Conservation (phyloP, 176 grass and related monocot species). For the Carex scoparia region DNA sequence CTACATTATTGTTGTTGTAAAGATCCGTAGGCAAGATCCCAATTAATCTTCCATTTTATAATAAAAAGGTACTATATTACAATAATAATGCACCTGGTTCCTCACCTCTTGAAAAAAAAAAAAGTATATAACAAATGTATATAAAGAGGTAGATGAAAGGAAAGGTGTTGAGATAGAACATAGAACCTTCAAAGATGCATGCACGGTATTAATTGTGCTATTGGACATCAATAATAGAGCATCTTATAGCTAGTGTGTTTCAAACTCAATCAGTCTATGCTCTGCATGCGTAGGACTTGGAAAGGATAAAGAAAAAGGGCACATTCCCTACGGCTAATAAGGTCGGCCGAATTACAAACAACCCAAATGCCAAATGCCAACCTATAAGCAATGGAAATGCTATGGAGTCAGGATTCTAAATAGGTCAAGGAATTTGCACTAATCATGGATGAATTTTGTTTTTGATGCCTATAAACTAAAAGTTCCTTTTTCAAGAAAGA, state of each 20-base stretch:
- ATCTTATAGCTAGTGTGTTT: neutral
- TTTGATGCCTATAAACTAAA: neutral
- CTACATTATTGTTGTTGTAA: neutral
- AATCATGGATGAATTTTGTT: neutral
- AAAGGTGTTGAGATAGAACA: neutral
- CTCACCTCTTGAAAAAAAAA: neutral
- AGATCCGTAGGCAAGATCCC: neutral
- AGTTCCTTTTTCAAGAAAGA: too few species aligned
- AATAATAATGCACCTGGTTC: neutral
- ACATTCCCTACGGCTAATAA: slow-evolving; percentile 3
- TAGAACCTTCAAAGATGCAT: neutral
- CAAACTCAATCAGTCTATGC: neutral
- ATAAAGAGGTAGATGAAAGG: neutral
- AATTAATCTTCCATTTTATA: neutral
- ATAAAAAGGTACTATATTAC: neutral
- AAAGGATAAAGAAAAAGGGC: neutral
- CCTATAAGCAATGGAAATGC: neutral
- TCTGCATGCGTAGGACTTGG: neutral
- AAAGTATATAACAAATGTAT: neutral
- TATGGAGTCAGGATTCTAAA: neutral
- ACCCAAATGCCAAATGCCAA: neutral
- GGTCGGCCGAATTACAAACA: neutral
- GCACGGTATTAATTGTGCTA: neutral
- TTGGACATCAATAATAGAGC: slow-evolving; percentile 5
- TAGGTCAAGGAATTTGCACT: neutral